These are phyloP conservation scores for Gaeumannomyces sp. DNA, from an alignment of 2,329 filamentous ascomycete genomes.

Conservation along the genomic window DNA sequence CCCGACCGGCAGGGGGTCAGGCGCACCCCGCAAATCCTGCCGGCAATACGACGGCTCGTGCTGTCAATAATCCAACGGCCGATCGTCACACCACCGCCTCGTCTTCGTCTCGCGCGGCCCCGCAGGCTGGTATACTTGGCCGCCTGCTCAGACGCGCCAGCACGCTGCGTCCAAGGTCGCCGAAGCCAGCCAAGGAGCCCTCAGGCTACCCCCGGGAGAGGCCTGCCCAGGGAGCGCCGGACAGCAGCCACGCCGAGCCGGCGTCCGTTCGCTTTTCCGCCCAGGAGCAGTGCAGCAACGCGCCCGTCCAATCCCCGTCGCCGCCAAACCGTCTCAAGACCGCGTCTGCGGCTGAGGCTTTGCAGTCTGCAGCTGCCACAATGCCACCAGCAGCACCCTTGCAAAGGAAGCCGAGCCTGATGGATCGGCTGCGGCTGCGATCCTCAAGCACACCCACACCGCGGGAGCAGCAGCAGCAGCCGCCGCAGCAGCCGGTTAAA, in stretches of 20 bases:
- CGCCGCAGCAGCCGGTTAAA: background rate
- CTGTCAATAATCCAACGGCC: background rate
- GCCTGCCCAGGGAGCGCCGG: background rate
- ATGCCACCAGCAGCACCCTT: background rate
- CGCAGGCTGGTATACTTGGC: slow-evolving; percentile 2
- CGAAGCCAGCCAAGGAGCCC: background rate
- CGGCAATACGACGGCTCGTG: background rate
- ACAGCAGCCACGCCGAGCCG: background rate
- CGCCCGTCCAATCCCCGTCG: background rate
- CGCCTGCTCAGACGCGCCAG: slow-evolving; percentile 5
- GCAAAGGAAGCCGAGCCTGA: slow-evolving; percentile 6
- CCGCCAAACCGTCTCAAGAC: background rate
- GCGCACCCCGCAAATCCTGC: background rate
- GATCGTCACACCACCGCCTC: background rate
- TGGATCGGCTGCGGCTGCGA: slow-evolving; percentile 3
- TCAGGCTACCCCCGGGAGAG: background rate
- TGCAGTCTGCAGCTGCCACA: background rate
- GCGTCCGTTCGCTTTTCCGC: background rate
- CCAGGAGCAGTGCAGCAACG: background rate
- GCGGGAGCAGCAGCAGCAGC: background rate
- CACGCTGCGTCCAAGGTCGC: background rate
- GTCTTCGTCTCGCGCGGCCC: background rate
- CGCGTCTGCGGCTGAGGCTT: background rate
- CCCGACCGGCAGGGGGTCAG: background rate
- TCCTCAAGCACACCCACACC: background rate